phyloP scores from a whole-genome alignment of 2,329 filamentous ascomycete species.

The Colletotrichum plurivorum region DNA sequence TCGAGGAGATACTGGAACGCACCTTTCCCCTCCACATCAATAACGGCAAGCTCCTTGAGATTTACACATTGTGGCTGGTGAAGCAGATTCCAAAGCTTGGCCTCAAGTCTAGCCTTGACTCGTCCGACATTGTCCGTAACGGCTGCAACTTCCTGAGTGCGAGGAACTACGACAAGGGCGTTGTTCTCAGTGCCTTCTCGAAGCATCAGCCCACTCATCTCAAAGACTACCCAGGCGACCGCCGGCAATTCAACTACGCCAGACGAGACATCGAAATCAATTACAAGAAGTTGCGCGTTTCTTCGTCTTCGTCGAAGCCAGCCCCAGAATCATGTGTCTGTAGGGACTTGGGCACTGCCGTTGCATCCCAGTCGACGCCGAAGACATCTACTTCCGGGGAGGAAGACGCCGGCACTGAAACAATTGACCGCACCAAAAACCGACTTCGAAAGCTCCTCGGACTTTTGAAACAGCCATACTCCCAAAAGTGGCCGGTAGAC shows the following conservation, averaged over 20 bases:
- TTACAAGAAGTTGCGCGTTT: constrained; percentile 10
- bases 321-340: not conserved
- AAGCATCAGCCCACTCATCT: constrained; percentile 33
- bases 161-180: constrained; percentile 33
- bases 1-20: constrained; percentile 16
- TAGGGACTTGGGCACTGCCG: too few species aligned
- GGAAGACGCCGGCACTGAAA: not conserved
- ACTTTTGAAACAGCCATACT: not conserved
- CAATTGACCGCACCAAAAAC: not conserved
- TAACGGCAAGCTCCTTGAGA: constrained; percentile 12
- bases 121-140: constrained; percentile 26
- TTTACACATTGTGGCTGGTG: constrained; percentile 32
- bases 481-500: not conserved
- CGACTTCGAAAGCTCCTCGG: not conserved
- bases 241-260: constrained; percentile 25
- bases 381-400: not conserved
- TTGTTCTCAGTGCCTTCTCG: constrained; percentile 40
- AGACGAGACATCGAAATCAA: constrained; percentile 37
- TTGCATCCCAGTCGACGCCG: too few species aligned
- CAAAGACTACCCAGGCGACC: not conserved
- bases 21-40: constrained; percentile 7
- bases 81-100: constrained; percentile 17
- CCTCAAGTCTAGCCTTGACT: not conserved
- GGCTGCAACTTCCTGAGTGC: constrained; percentile 41
- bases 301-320: not conserved